Percentiles rank a stretch among this genome's conserved stretches.
Evolutionary conservation across 1,139 yeast genomes (phyloP).

Genomic region (Blastobotrys indianensis): DNA sequence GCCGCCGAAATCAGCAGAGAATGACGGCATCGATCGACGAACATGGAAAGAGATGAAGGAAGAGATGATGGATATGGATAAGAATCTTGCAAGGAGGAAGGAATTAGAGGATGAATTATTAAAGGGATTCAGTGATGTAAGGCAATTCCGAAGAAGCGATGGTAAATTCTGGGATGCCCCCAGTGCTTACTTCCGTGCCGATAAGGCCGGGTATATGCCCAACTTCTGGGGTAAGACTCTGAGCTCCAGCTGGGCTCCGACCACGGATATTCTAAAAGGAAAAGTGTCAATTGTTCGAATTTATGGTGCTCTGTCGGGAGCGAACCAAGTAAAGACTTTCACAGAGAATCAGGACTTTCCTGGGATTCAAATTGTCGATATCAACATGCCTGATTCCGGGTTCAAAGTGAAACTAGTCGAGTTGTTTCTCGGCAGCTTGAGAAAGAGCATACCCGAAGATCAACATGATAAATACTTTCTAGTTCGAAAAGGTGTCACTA

Average conservation of each 20-base stretch:
- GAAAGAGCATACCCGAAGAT: slow-evolving; percentile 37
- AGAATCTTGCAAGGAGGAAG: slow-evolving; percentile 31
- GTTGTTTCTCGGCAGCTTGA: slow-evolving; percentile 39
- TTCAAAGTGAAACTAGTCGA: slow-evolving; percentile 60
- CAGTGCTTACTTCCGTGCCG: slow-evolving; percentile 61
- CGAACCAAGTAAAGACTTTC: slow-evolving; percentile 39
- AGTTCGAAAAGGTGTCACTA: slow-evolving; percentile 55
- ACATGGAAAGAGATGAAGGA: slow-evolving; percentile 35
- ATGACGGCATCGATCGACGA: slow-evolving; percentile 34
- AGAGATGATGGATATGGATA: slow-evolving; percentile 45
- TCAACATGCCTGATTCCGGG: slow-evolving; percentile 67
- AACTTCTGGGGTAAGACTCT: slow-evolving; percentile 63
- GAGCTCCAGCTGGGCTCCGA: slow-evolving; percentile 36
- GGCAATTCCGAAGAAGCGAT: slow-evolving; percentile 68
- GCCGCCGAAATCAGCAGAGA: slow-evolving; percentile 37
- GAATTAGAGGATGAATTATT: slow-evolving; percentile 62
- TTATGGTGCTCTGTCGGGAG: slow-evolving; percentile 68
- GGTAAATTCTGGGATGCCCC: slow-evolving; percentile 88
- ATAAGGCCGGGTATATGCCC: slow-evolving; percentile 82
- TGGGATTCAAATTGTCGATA: slow-evolving; percentile 61
- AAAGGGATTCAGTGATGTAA: slow-evolving; percentile 79
- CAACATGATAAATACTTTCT: slow-evolving; percentile 61
- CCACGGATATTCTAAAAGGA: slow-evolving; percentile 43
- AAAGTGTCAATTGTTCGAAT: slow-evolving; percentile 61
- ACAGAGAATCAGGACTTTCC: slow-evolving; percentile 50